Conservation (phyloP, 1,139 yeast species). For the Candida freyschussii region DNA sequence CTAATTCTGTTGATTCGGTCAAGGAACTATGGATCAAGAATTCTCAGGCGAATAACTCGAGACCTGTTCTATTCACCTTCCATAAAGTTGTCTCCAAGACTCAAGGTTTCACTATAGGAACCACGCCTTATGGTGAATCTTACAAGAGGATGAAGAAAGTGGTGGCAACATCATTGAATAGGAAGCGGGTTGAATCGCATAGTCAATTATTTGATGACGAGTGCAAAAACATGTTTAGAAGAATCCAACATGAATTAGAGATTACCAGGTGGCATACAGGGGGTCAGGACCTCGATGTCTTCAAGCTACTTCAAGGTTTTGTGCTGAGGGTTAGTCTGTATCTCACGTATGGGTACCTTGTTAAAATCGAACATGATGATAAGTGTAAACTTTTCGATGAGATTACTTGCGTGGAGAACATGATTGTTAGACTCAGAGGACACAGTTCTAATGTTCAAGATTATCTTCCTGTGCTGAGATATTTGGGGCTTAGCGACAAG, state of each 20-base stretch:
- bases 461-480: constrained; percentile 50
- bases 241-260: constrained; percentile 12
- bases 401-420: constrained; percentile 59
- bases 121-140: constrained; percentile 63
- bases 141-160: constrained; percentile 51
- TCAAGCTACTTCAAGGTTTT: constrained; percentile 44
- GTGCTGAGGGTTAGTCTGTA: constrained; percentile 53
- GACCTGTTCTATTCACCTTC: constrained; percentile 66
- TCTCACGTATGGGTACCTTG: constrained; percentile 55
- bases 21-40: constrained; percentile 49
- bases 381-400: constrained; percentile 40
- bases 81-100: constrained; percentile 60
- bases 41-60: constrained; percentile 53
- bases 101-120: constrained; percentile 68
- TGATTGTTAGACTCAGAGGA: constrained; percentile 58
- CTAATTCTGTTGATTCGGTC: constrained; percentile 55
- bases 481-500: constrained; percentile 27
- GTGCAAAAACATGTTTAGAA: constrained; percentile 32
- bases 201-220: constrained; percentile 42
- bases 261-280: no score
- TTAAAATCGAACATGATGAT: constrained; percentile 41
- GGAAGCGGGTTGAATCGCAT: constrained; percentile 31
- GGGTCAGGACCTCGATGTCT: constrained; percentile 37
- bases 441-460: constrained; percentile 60
- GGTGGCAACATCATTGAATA: constrained; percentile 47